phyloP scores from a whole-genome alignment of 371 early-diverging fungal species.

The Zopfochytrium polystomum region DNA sequence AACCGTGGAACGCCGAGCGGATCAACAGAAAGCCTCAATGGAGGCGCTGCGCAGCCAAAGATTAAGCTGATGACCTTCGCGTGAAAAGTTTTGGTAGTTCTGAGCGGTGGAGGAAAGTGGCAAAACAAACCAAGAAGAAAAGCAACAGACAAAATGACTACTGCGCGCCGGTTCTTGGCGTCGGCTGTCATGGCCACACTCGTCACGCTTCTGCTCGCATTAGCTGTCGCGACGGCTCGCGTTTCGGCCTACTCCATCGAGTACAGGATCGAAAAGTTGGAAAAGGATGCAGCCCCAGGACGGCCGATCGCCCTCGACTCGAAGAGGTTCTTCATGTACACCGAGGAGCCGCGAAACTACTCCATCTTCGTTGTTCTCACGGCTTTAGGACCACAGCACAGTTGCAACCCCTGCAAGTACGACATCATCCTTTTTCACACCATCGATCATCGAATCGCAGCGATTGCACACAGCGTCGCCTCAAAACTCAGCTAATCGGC shows the following conservation, averaged over 20 bases:
- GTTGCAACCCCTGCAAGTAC: slow-evolving; percentile 77
- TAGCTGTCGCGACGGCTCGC: no score
- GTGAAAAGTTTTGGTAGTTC: no score
- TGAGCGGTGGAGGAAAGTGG: no score
- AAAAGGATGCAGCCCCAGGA: no score
- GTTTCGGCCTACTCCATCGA: no score
- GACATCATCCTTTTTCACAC: not conserved
- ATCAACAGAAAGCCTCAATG: not conserved
- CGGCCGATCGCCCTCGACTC: slow-evolving; percentile 53
- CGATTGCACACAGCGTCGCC: slow-evolving; percentile 37
- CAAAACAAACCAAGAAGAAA: no score
- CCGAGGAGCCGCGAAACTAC: slow-evolving; percentile 74
- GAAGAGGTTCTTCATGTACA: slow-evolving; percentile 58
- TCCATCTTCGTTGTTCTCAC: slow-evolving; percentile 73
- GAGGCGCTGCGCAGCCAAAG: slow-evolving; percentile 3
- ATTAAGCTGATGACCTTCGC: slow-evolving; percentile 19
- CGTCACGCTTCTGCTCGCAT: no score
- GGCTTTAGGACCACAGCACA: slow-evolving; percentile 62
- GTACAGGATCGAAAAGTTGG: no score
- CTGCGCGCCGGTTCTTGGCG: no score
- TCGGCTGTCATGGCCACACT: no score
- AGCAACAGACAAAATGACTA: no score
- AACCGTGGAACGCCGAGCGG: not conserved
- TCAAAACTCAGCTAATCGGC: slow-evolving; percentile 42
- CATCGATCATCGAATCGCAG: slow-evolving; percentile 38